phyloP scores from a whole-genome alignment of 352 stramenopile genomes.

The Globisporangium recalcitrans region DNA sequence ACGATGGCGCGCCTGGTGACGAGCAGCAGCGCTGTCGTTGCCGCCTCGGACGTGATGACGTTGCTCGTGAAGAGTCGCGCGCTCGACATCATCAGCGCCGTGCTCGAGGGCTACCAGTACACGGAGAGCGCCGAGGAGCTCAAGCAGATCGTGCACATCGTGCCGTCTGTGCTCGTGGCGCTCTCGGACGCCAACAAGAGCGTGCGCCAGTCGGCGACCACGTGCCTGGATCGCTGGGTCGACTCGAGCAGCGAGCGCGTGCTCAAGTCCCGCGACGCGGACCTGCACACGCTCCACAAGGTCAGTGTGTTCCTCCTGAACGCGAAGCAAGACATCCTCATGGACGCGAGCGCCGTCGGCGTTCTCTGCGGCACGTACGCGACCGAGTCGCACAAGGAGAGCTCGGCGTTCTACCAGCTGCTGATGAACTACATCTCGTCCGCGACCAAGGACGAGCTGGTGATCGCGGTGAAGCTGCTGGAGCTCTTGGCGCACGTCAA shows the following conservation, averaged over 20 bases:
- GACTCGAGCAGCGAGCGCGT: conserved; percentile 23
- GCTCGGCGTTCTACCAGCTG: conserved; percentile 36
- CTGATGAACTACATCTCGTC: conserved; percentile 47
- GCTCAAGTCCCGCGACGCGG: conserved; percentile 15
- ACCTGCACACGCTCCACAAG: conserved; percentile 31
- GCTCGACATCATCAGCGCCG: conserved; percentile 61
- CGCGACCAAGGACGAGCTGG: conserved; percentile 35
- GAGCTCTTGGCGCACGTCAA: conserved; percentile 55
- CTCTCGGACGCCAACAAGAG: conserved; percentile 38
- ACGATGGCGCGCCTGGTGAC: conserved; percentile 52
- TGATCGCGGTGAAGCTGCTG: conserved; percentile 53
- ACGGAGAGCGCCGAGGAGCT: conserved; percentile 35
- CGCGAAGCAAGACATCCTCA: conserved; percentile 69
- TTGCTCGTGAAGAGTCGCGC: conserved; percentile 55
- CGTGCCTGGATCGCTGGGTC: conserved; percentile 57
- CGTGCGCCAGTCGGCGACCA: conserved; percentile 56
- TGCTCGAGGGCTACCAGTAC: conserved; percentile 48
- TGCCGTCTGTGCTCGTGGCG: conserved; percentile 68
- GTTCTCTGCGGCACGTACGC: conserved; percentile 48
- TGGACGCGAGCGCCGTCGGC: conserved; percentile 57
- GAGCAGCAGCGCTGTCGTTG: conserved; percentile 15
- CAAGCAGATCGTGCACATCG: conserved; percentile 34
- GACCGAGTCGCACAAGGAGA: conserved; percentile 20
- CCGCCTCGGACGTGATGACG: conserved; percentile 31
- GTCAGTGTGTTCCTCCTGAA: conserved; percentile 43